Percentiles rank a stretch among this genome's conserved stretches.
Evolutionary conservation across 768 basidiomycete genomes (phyloP).

Genomic region (Chalciporus sphaerocephalus): DNA sequence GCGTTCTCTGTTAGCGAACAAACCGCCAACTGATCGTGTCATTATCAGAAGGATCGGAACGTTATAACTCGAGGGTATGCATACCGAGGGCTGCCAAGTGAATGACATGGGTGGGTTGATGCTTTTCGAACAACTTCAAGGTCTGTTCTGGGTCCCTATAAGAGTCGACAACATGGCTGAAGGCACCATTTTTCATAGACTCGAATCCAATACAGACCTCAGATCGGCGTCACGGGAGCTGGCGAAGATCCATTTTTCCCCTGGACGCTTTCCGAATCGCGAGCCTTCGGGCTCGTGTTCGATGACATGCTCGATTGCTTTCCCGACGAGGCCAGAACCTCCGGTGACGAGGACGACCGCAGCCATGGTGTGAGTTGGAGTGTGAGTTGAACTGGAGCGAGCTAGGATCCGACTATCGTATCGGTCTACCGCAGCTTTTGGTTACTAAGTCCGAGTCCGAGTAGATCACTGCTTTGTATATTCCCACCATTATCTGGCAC

Average conservation of each 20-base stretch:
- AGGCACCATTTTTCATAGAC: neutral
- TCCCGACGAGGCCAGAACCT: slow-evolving; percentile 84
- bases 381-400: neutral
- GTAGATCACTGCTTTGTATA: neutral
- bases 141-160: slow-evolving; percentile 68
- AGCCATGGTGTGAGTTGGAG: slow-evolving; percentile 18
- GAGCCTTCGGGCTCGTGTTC: slow-evolving; percentile 75
- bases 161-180: slow-evolving; percentile 4
- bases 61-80: slow-evolving; percentile 18
- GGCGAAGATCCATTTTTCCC: slow-evolving; percentile 86
- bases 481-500: slow-evolving; percentile 16
- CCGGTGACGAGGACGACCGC: slow-evolving; percentile 76
- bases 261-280: slow-evolving; percentile 67
- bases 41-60: slow-evolving; percentile 6
- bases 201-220: slow-evolving; percentile 44
- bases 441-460: neutral
- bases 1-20: slow-evolving; percentile 94
- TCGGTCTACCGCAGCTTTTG: no score
- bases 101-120: slow-evolving; percentile 94
- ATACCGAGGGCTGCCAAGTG: slow-evolving; percentile 92
- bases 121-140: slow-evolving; percentile 74
- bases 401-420: neutral
- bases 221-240: slow-evolving; percentile 80
- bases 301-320: slow-evolving; percentile 74
- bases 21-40: slow-evolving; percentile 68